Conservation (phyloP, 805 yeast species). For the Lipomyces kockii region DNA sequence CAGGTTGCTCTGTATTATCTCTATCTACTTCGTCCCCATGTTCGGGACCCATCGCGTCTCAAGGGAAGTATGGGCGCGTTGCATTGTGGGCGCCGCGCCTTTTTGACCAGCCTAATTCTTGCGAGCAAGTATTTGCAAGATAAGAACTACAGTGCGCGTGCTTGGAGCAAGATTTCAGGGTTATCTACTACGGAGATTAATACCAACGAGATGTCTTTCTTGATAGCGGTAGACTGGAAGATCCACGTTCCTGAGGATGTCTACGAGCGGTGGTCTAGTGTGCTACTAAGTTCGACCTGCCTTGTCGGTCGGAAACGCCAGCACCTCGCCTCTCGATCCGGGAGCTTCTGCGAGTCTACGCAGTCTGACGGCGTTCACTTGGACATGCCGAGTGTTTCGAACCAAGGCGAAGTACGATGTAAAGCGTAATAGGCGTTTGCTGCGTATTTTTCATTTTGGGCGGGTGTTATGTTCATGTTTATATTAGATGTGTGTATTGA, state of each 20-base stretch:
- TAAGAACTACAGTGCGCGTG: conserved; percentile 65
- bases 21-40: conserved; percentile 50
- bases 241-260: conserved; percentile 56
- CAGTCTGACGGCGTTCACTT: not conserved
- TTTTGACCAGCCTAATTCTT: conserved; percentile 69
- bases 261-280: conserved; percentile 52
- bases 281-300: conserved; percentile 37
- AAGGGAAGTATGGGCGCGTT: conserved; percentile 26
- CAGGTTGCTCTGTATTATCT: conserved; percentile 71
- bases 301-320: conserved; percentile 16
- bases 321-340: conserved; percentile 2
- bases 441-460: not conserved
- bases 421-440: not conserved
- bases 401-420: not conserved
- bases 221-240: conserved; percentile 60
- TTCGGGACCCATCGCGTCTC: conserved; percentile 33
- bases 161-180: conserved; percentile 80
- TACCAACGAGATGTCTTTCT: conserved; percentile 58
- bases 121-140: conserved; percentile 78
- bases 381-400: not conserved
- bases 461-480: not conserved
- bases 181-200: conserved; percentile 57
- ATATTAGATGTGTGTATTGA: not conserved
- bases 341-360: not conserved
- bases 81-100: conserved; percentile 65